Base-by-base conservation (phyloP, 176 grass and related monocot species). In the Carex pumila region DNA sequence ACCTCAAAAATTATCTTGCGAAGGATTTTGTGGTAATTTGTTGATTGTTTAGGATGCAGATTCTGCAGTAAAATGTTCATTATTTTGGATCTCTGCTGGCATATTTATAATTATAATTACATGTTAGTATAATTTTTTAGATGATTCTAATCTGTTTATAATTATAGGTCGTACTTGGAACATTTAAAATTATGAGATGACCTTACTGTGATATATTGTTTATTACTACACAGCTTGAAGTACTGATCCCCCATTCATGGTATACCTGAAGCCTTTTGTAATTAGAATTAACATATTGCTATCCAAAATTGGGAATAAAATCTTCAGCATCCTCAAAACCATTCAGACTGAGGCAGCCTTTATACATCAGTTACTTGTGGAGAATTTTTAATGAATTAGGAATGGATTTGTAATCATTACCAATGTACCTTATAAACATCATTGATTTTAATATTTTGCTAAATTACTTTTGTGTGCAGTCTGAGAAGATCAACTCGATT, bases 401-500 rank as follows among this genome's bases (percentile, higher is more conserved):
- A 1, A 50, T 2, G 57, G 57, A 54, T 2, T 62, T 62, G 2
- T n/a, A 65, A 15, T 65, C 12, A 32, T 58, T 79, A 57, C 21
- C 13, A 5, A 36, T 58, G 0, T 9, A 58, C 18, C 1, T 1
- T 14, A 12, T 5, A 22, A 18, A 19, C 10, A 49, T 65, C 13
- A 57, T 49, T 36, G 5, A 13, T 43, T 29, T 58, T 57, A 15
- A 15, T 19, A 39, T 45, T 1, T 61, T 19, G 9, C 2, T 43
- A 81, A 6, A 39, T 81, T 82, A 11, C 22, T 39, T 12, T 80
- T 34, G 18, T 54, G 5, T 11, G 12, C 59, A 94, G 92, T 18
- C 92, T 0, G 95, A 97, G 47, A 94, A 92, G 90, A 97, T 97
- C 50, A 83, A 61, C 1, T 86, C 92, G 1, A 0, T 94, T 2